Conservation (phyloP, 2,329 filamentous ascomycete genomes). For the Sporothrix brasiliensis region DNA sequence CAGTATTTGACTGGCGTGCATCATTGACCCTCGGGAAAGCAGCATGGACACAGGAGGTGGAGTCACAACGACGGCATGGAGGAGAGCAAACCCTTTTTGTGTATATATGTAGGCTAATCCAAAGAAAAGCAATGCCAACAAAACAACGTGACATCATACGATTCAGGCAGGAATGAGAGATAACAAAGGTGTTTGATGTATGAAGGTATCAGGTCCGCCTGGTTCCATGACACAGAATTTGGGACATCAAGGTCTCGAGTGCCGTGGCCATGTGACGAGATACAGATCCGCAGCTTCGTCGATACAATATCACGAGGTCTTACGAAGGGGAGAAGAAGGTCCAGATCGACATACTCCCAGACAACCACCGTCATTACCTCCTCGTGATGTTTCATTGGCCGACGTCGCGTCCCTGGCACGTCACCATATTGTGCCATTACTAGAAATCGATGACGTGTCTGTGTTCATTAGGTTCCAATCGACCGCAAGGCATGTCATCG, state of each 20-base stretch:
- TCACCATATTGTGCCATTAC: not conserved
- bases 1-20: not conserved
- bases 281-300: not conserved
- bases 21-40: not conserved
- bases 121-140: conserved; percentile 19
- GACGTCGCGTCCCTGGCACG: not conserved
- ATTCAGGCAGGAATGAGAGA: too few species aligned
- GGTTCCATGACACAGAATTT: not conserved
- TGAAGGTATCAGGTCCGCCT: not conserved
- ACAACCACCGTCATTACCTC: too few species aligned
- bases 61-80: not conserved
- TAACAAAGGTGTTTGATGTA: not conserved
- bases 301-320: too few species aligned
- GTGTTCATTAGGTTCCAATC: not conserved
- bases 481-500: not conserved
- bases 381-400: not conserved
- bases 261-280: not conserved
- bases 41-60: not conserved
- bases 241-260: not conserved
- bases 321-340: too few species aligned
- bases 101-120: conserved; percentile 32
- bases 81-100: conserved; percentile 25
- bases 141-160: conserved; percentile 3
- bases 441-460: not conserved
- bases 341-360: too few species aligned